These are phyloP conservation scores for Leishmania guyanensis DNA, from an alignment of 208 protist species.

Conservation along the genomic window DNA sequence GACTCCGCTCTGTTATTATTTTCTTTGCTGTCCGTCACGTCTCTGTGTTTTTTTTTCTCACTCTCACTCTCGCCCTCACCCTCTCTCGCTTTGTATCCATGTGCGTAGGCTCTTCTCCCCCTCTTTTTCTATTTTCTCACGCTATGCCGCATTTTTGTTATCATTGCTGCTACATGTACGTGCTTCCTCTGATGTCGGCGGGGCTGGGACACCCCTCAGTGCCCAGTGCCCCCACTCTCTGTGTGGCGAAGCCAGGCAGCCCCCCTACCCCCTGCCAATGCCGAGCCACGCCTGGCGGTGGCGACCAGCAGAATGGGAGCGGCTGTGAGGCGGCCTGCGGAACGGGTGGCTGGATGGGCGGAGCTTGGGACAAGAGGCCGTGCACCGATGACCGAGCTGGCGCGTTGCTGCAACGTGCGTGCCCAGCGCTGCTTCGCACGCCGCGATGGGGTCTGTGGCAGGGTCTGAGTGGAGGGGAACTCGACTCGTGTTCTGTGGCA, in stretches of 20 bases:
- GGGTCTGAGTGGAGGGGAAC: not conserved
- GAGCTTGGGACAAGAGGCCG: not conserved
- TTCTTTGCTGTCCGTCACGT: not conserved
- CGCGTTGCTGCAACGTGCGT: not conserved
- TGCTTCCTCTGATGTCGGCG: too few species aligned
- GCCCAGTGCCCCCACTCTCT: not conserved
- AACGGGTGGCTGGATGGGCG: too few species aligned
- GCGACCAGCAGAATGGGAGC: not conserved
- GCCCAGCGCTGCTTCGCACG: not conserved
- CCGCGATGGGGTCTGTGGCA: not conserved
- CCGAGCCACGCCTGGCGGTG: not conserved
- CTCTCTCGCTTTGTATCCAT: not conserved
- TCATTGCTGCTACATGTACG: not conserved
- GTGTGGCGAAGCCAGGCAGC: not conserved
- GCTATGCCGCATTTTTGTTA: not conserved
- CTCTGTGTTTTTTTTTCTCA: not conserved
- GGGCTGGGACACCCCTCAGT: not conserved
- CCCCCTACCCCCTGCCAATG: not conserved
- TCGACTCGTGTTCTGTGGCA: not conserved
- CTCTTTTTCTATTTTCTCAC: not conserved
- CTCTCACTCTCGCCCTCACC: not conserved
- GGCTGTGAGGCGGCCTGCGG: not conserved
- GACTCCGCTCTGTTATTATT: constrained; percentile 4
- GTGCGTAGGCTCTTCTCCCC: not conserved
- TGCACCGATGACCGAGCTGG: not conserved